These are phyloP conservation scores for Chalciporus piperatus DNA, from an alignment of 768 basidiomycete species.

Conservation along the genomic window DNA sequence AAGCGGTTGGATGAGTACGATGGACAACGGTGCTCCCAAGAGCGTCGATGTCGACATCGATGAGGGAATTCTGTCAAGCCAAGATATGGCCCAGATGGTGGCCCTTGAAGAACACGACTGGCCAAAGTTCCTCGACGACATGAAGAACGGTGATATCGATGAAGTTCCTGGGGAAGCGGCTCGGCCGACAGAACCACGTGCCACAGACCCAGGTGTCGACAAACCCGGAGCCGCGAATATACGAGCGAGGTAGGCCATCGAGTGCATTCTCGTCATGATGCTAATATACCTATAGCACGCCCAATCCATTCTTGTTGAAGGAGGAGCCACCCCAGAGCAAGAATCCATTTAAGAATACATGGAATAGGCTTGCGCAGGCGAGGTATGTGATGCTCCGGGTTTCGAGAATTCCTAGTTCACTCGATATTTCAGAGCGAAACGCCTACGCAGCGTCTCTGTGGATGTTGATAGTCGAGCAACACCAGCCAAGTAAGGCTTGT, in stretches of 20 bases:
- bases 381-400: conserved; percentile 5
- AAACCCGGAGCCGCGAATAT: neutral
- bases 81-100: conserved; percentile 32
- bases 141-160: conserved; percentile 14
- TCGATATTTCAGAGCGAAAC: conserved; percentile 17
- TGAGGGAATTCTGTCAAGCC: conserved; percentile 30
- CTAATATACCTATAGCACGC: neutral
- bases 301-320: neutral
- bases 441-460: conserved; percentile 21
- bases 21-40: neutral
- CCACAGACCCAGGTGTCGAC: neutral
- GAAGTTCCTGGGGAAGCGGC: conserved; percentile 12
- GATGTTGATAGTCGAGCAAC: conserved; percentile 7
- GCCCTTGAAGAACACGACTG: conserved; percentile 21
- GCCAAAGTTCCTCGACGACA: conserved; percentile 8
- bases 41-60: conserved; percentile 29
- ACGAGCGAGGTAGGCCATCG: neutral
- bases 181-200: neutral
- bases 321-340: neutral
- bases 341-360: conserved; percentile 13
- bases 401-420: conserved; percentile 1
- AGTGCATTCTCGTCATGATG: neutral
- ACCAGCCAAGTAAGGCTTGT: conserved; percentile 22
- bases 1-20: conserved; percentile 10
- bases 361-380: conserved; percentile 18